Percentiles rank a stretch among this genome's conserved stretches.
Conservation (phyloP, 306 rosid species). For the Carpinus viminea region DNA sequence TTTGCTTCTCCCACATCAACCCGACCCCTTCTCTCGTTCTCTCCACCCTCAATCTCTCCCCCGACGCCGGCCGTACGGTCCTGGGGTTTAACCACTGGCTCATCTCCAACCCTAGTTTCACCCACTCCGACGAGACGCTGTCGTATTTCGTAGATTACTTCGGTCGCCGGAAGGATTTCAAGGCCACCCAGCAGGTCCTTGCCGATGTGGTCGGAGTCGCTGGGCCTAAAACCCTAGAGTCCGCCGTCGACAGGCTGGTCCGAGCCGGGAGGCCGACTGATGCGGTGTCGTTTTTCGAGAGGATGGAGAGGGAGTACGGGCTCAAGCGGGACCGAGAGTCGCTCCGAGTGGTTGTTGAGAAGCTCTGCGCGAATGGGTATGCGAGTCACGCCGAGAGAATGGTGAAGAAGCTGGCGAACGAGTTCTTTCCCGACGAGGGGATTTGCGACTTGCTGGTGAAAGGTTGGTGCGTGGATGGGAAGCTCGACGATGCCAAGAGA, state of each 20-base stretch:
- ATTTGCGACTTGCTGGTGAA: slow-evolving; percentile 61
- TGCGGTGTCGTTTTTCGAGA: slow-evolving; percentile 64
- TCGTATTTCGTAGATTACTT: slow-evolving; percentile 66
- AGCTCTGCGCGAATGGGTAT: slow-evolving; percentile 64
- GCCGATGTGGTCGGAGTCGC: slow-evolving; percentile 21
- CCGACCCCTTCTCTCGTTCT: slow-evolving; percentile 51
- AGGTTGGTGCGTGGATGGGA: slow-evolving; percentile 72
- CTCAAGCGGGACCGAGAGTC: slow-evolving; percentile 54
- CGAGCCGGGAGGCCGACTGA: slow-evolving; percentile 60
- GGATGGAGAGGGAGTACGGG: slow-evolving; percentile 77
- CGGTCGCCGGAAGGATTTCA: slow-evolving; percentile 80
- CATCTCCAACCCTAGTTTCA: slow-evolving; percentile 46
- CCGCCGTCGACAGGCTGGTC: slow-evolving; percentile 61
- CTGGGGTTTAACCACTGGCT: slow-evolving; percentile 70
- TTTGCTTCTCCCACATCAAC: slow-evolving; percentile 63
- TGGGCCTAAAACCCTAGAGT: slow-evolving; percentile 53
- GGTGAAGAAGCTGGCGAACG: slow-evolving; percentile 69
- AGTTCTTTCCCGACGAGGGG: slow-evolving; percentile 61
- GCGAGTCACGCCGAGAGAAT: slow-evolving; percentile 72
- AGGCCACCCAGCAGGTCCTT: slow-evolving; percentile 59
- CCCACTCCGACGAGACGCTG: slow-evolving; percentile 59
- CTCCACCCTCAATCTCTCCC: slow-evolving; percentile 52
- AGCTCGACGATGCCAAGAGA: slow-evolving; percentile 69
- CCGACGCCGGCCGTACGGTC: slow-evolving; percentile 62
- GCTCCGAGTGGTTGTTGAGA: slow-evolving; percentile 56